phyloP scores from a whole-genome alignment of 1,139 yeast genomes.

The Pichia sp. region DNA sequence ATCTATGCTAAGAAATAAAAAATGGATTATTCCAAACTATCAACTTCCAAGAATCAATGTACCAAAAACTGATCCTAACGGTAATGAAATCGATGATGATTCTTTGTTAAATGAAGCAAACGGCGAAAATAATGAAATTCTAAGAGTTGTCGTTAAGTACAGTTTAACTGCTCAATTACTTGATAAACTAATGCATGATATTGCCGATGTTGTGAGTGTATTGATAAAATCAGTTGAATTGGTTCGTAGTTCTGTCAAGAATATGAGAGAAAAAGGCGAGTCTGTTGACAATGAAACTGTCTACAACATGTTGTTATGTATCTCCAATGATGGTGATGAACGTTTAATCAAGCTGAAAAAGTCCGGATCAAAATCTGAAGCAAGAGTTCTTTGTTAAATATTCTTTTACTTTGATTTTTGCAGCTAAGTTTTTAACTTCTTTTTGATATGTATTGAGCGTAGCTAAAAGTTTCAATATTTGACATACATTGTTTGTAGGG shows the following conservation, averaged over 20 bases:
- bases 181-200: slow-evolving; percentile 63
- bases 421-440: neutral
- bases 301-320: slow-evolving; percentile 31
- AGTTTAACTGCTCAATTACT: slow-evolving; percentile 65
- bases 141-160: slow-evolving; percentile 78
- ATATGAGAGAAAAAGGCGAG: slow-evolving; percentile 15
- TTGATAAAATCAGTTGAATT: slow-evolving; percentile 39
- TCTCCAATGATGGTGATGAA: slow-evolving; percentile 34
- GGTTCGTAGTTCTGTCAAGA: slow-evolving; percentile 28
- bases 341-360: slow-evolving; percentile 24
- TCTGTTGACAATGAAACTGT: slow-evolving; percentile 25
- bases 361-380: slow-evolving; percentile 16
- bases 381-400: slow-evolving; percentile 45
- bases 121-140: slow-evolving; percentile 51
- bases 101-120: slow-evolving; percentile 15
- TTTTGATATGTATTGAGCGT: too few species aligned
- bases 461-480: too few species aligned
- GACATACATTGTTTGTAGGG: too few species aligned
- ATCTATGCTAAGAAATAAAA: slow-evolving; percentile 65
- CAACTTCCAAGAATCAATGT: slow-evolving; percentile 50
- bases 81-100: slow-evolving; percentile 11
- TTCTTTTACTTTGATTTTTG: neutral
- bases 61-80: slow-evolving; percentile 11
- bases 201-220: slow-evolving; percentile 48
- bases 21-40: slow-evolving; percentile 87